Evolutionary conservation across 2,329 filamentous ascomycete species (phyloP), one percentile per base, ranked within the genome.

Genomic region (Aspergillus clavatus): DNA sequence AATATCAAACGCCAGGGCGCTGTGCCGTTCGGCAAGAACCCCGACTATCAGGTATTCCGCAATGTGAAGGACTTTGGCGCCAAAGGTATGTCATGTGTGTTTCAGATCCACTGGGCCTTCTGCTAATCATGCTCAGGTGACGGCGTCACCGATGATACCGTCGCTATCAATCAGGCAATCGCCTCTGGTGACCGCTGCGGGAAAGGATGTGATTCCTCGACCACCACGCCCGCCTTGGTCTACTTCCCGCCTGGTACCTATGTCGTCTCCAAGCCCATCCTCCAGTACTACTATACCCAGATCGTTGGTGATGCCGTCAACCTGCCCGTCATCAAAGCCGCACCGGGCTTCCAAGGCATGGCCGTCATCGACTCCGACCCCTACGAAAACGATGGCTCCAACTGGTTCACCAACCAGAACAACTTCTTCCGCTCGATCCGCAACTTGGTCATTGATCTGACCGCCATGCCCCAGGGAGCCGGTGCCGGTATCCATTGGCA

Each of bases 241-340:
- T 97, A 95, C 74, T 95, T 97, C 74, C 90, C 89, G 29, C 76
- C 87, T 8, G 90, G 91, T 54, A 94, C 83, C 45, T 97, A 96
- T 62, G 61, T 86, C 14, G 83, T 97, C 57, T 88, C 82, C 63
- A 78, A 75, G 59, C 87, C 91, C 18, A 81, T 97, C 54, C 71
- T 89, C 41, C 85, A 89, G 65, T 85, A 84, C 68, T 97, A 97
- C 76, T 95, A 95, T 74, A 95, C 90, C 7, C 89, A 96, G 66
- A 81, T 97, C 50, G 76, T 96, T 27, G 91, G 91, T 46, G 89
- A 97, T 72, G 82, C 84, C 39, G 62, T 80, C 58, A 74, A 79
- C 51, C 68, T 84, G 11, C 89, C 91, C 0, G 84, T 83, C 0
- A 75, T 96, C 67, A 89, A 91, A 72, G 85, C 86, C 3, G 67